These are phyloP conservation scores for Aaosphaeria arxii DNA, from an alignment of 2,329 filamentous ascomycete genomes.

Conservation along the genomic window DNA sequence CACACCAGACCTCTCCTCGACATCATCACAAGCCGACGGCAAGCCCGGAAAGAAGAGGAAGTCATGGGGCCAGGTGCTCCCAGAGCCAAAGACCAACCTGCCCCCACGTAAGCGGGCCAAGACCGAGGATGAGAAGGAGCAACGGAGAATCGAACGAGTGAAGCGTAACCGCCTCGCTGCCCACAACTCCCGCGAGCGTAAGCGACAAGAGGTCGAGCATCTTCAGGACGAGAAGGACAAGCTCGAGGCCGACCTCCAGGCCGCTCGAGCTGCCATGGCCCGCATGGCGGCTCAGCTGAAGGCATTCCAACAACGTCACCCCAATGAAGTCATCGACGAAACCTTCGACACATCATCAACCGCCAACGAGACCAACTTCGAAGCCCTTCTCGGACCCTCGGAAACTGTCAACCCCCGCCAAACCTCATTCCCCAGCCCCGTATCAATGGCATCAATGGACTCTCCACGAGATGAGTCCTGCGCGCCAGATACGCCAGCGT, in stretches of 20 bases:
- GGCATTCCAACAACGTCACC: conserved; percentile 31
- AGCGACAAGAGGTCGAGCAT: conserved; percentile 84
- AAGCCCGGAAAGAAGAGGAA: conserved; percentile 90
- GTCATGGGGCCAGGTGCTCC: conserved; percentile 96
- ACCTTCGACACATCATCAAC: conserved; percentile 19
- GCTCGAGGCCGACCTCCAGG: conserved; percentile 64
- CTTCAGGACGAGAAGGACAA: conserved; percentile 64
- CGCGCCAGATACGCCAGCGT: conserved; percentile 38
- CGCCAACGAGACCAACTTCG: conserved; percentile 15
- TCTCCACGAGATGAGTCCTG: conserved; percentile 37
- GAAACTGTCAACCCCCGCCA: conserved; percentile 36
- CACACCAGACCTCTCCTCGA: neutral
- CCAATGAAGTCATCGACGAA: conserved; percentile 22
- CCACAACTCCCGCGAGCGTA: conserved; percentile 93
- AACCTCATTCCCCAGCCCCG: conserved; percentile 32
- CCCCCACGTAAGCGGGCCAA: conserved; percentile 96
- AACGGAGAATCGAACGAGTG: conserved; percentile 93
- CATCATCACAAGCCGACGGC: conserved; percentile 9
- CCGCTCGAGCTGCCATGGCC: conserved; percentile 49
- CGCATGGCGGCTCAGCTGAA: conserved; percentile 50
- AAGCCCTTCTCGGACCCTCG: conserved; percentile 8
- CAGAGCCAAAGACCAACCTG: conserved; percentile 93
- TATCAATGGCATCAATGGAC: conserved; percentile 38
- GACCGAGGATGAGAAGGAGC: conserved; percentile 98
- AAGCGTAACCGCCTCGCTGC: conserved; percentile 94